These are phyloP conservation scores for Cordyceps sp. DNA, from an alignment of 2,329 filamentous ascomycete species.

Conservation along the genomic window DNA sequence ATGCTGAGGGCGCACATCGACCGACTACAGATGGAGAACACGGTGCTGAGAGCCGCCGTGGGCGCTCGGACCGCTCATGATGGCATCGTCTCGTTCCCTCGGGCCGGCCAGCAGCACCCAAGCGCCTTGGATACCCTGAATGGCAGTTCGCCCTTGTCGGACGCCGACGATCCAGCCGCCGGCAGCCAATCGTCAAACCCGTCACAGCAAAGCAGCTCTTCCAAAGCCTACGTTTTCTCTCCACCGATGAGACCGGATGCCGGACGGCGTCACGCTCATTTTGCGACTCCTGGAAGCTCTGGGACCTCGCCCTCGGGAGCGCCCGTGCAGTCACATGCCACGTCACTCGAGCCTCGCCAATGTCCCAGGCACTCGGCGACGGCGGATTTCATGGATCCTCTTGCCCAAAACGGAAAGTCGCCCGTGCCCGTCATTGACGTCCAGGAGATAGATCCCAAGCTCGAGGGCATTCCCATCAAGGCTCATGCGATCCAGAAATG, in stretches of 20 bases:
- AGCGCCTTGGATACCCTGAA: too few relatives aligned
- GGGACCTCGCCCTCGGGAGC: conserved; percentile 16
- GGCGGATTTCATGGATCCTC: conserved; percentile 18
- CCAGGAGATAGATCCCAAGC: conserved; percentile 36
- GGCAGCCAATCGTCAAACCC: conserved; percentile 5
- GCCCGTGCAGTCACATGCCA: conserved; percentile 19
- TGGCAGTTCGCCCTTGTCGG: background rate
- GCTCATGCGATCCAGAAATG: conserved; percentile 32
- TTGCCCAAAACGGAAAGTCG: conserved; percentile 12
- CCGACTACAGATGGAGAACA: conserved; percentile 1
- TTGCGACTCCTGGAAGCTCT: conserved; percentile 13
- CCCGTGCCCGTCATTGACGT: conserved; percentile 36
- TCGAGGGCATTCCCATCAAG: conserved; percentile 44
- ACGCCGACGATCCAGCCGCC: background rate
- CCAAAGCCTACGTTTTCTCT: conserved; percentile 8
- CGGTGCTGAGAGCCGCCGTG: background rate
- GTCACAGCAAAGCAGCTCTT: conserved; percentile 6
- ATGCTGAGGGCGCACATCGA: background rate
- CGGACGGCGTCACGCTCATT: conserved; percentile 17
- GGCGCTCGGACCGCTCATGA: too few relatives aligned
- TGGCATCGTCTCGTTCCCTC: background rate
- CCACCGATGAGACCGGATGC: conserved; percentile 17
- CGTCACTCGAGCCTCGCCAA: conserved; percentile 26
- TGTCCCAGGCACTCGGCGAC: too few relatives aligned
- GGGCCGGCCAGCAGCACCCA: background rate